phyloP scores from a whole-genome alignment of 257 asterid species.

The Parsonsia alboflavescens region DNA sequence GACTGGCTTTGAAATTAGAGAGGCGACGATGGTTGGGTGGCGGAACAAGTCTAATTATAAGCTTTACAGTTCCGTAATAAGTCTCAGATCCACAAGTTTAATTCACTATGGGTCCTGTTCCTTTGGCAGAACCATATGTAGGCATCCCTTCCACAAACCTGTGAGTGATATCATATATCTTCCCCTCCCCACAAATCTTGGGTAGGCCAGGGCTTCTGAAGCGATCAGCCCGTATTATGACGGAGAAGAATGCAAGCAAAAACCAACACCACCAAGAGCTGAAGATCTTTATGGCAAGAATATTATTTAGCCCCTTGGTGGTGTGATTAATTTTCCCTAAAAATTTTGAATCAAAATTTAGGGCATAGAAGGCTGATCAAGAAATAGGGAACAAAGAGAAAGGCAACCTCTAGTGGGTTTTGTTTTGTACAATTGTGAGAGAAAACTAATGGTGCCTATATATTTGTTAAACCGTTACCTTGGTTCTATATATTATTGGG shows the following conservation, averaged over 20 bases:
- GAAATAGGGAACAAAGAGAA: too few relatives aligned
- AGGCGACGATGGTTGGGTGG: too few relatives aligned
- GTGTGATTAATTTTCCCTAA: not conserved
- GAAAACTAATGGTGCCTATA: not conserved
- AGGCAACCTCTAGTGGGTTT: not conserved
- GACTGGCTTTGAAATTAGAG: too few relatives aligned
- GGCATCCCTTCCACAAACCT: constrained; percentile 44
- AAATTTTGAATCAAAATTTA: not conserved
- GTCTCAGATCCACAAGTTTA: constrained; percentile 43
- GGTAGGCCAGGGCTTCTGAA: not conserved
- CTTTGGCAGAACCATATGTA: constrained; percentile 39
- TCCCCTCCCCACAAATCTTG: constrained; percentile 25
- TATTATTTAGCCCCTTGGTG: not conserved
- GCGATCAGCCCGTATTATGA: not conserved
- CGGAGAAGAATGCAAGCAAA: not conserved
- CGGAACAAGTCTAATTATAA: too few relatives aligned
- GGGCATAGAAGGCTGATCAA: too few relatives aligned
- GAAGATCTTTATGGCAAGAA: not conserved
- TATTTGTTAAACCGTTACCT: not conserved
- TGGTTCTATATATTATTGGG: not conserved
- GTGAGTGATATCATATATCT: constrained; percentile 64
- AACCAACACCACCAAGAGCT: not conserved
- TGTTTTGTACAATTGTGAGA: not conserved
- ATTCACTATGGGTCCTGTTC: constrained; percentile 41
- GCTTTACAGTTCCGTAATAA: constrained; percentile 21